phyloP scores from a whole-genome alignment of 257 asterid species.

The Schizonepeta tenuifolia region DNA sequence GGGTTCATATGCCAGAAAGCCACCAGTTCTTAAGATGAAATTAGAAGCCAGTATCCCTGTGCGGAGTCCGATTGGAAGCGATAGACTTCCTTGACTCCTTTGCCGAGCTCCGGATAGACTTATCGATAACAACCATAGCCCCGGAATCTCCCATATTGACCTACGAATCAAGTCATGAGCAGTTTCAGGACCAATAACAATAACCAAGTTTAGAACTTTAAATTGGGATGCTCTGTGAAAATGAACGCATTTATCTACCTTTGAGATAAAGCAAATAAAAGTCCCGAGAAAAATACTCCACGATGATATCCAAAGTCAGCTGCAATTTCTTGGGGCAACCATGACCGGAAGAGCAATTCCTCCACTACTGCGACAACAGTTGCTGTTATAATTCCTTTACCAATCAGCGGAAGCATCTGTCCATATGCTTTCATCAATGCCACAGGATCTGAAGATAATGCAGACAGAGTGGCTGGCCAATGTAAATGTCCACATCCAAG shows the following conservation, averaged over 20 bases:
- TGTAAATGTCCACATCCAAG: constrained; percentile 71
- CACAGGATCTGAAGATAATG: constrained; percentile 52
- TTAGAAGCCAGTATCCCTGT: constrained; percentile 76
- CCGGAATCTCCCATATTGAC: constrained; percentile 82
- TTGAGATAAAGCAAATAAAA: constrained; percentile 72
- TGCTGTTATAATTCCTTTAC: constrained; percentile 68
- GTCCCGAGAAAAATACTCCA: constrained; percentile 79
- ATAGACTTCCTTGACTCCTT: constrained; percentile 77
- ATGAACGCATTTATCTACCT: constrained; percentile 55
- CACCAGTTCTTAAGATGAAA: constrained; percentile 62
- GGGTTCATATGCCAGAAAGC: constrained; percentile 55
- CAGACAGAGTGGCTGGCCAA: constrained; percentile 57
- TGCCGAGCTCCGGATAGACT: constrained; percentile 78
- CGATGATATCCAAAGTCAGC: constrained; percentile 76
- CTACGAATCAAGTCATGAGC: constrained; percentile 44
- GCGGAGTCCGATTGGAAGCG: constrained; percentile 82
- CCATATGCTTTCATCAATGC: constrained; percentile 58
- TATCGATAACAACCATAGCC: constrained; percentile 82
- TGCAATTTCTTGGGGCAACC: constrained; percentile 94
- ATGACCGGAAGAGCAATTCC: constrained; percentile 87
- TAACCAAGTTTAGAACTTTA: neutral
- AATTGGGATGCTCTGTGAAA: constrained; percentile 7
- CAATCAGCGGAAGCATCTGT: constrained; percentile 46
- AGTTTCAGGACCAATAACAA: constrained; percentile 22
- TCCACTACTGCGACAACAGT: constrained; percentile 72